phyloP scores from a whole-genome alignment of 2,329 filamentous ascomycete species.

The Triangularia verruculosa region DNA sequence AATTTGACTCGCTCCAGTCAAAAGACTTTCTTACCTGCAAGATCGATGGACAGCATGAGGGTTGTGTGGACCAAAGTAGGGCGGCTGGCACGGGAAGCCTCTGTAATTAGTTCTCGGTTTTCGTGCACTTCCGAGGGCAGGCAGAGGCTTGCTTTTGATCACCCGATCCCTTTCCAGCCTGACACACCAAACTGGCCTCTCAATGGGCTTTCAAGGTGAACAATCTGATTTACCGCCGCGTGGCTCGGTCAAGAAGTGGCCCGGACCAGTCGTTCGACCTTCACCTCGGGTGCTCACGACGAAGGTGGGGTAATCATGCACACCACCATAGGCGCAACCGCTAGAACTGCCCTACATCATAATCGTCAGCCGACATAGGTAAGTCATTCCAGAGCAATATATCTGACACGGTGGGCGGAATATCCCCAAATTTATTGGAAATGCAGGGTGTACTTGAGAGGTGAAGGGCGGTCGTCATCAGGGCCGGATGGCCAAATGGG shows the following conservation, averaged over 20 bases:
- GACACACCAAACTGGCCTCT: constrained; percentile 14
- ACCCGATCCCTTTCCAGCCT: constrained; percentile 9
- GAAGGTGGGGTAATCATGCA: background rate
- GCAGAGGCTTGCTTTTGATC: constrained; percentile 13
- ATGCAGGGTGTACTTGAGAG: background rate
- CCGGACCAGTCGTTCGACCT: constrained; percentile 14
- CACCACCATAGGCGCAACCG: too few relatives aligned
- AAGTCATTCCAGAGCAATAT: background rate
- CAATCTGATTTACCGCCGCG: constrained; percentile 19
- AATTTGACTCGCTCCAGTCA: background rate
- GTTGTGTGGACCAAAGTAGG: background rate
- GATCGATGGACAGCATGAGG: constrained; percentile 1
- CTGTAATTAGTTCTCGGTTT: background rate
- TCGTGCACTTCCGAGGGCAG: constrained; percentile 3
- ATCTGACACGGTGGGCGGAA: background rate
- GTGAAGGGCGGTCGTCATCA: background rate
- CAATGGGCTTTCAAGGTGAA: constrained; percentile 2
- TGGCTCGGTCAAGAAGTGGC: constrained; percentile 1
- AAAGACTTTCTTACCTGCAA: background rate
- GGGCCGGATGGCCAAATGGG: background rate
- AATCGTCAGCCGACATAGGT: background rate
- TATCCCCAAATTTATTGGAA: background rate
- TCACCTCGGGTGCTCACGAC: background rate
- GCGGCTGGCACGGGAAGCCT: background rate
- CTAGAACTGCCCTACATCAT: background rate